Evolutionary conservation across 768 basidiomycete genomes (phyloP), one percentile per base, ranked within the genome.

Genomic region (Leccinum subgranulosum): DNA sequence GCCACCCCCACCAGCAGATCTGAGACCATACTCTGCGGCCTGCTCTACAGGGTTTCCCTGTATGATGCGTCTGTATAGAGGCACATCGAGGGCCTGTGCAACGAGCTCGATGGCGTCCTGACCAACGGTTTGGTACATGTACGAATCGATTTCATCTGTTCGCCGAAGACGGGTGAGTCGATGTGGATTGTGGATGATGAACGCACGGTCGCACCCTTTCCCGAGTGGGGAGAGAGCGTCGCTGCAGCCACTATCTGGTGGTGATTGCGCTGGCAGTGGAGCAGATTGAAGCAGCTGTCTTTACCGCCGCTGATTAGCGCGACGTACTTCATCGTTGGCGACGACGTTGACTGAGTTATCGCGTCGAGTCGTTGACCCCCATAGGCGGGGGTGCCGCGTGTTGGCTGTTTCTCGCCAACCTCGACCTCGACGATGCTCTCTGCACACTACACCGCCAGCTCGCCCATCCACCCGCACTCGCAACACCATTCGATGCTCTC

Each of bases 41-140:
- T 88, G 87, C 53, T 92, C 86, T 10, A 98, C 72, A 2, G 97
- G 88, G 28, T 79, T 77, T 1, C 97, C 97, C 9, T 76, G 78
- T 59, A 99, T 98, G 29, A 91, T 78, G 56, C 82, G 80, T 28
- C 91, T 82, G 75, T 89, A 92, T 10, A 98, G 79, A 9, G 97
- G 97, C 2, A 96, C 84, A 15, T 85, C 88, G 55, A 98, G 77
- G 2, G 96, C 92, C 51, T 79, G 77, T 21, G 94, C 94, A 55
- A 98, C 87, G 51, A 88, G 79, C 50, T 91, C 85, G 57, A 98
- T 87, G 17, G 93, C 92, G 56, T 94, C 92, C 69, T 98, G 95
- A 1, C 95, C 97, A 27, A 99, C 95, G n/a, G 96, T 98, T 72
- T 99, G 97, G 73, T 98, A 99, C 72, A 99, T 80, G 76, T 94